Evolutionary conservation across 2,329 filamentous ascomycete species (phyloP).

Genomic region (Phialocephala sp.): DNA sequence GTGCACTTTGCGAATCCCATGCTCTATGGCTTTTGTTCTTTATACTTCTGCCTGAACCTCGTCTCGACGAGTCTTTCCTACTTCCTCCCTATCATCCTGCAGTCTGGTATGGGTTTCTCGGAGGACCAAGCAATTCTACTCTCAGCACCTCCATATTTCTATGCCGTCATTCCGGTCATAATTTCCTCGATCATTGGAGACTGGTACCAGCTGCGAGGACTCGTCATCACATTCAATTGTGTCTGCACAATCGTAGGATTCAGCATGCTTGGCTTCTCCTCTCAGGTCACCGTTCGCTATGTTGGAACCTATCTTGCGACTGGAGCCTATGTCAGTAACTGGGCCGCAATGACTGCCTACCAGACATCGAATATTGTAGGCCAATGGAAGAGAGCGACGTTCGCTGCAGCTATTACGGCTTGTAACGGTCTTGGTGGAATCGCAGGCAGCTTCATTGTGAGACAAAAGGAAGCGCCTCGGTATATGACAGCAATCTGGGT

Average conservation of each 20-base stretch:
- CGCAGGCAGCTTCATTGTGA: slow-evolving; percentile 71
- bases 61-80: slow-evolving; percentile 79
- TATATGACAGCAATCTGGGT: slow-evolving; percentile 72
- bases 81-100: slow-evolving; percentile 79
- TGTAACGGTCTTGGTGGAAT: slow-evolving; percentile 84
- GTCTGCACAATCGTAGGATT: slow-evolving; percentile 40
- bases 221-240: slow-evolving; percentile 42
- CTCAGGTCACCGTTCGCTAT: slow-evolving; percentile 40
- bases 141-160: slow-evolving; percentile 57
- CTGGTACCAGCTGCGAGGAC: slow-evolving; percentile 51
- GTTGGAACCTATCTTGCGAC: slow-evolving; percentile 53
- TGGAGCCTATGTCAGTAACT: slow-evolving; percentile 77
- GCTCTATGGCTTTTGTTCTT: slow-evolving; percentile 66
- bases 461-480: slow-evolving; percentile 62
- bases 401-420: slow-evolving; percentile 76
- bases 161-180: slow-evolving; percentile 54
- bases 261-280: slow-evolving; percentile 40
- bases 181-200: slow-evolving; percentile 63
- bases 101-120: slow-evolving; percentile 59
- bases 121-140: slow-evolving; percentile 59
- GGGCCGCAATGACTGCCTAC: slow-evolving; percentile 78
- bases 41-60: slow-evolving; percentile 72
- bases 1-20: slow-evolving; percentile 58
- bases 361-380: slow-evolving; percentile 86
- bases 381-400: slow-evolving; percentile 87